These are phyloP conservation scores for Linanthus parryae DNA, from an alignment of 148 eudicot genomes.

Conservation along the genomic window DNA sequence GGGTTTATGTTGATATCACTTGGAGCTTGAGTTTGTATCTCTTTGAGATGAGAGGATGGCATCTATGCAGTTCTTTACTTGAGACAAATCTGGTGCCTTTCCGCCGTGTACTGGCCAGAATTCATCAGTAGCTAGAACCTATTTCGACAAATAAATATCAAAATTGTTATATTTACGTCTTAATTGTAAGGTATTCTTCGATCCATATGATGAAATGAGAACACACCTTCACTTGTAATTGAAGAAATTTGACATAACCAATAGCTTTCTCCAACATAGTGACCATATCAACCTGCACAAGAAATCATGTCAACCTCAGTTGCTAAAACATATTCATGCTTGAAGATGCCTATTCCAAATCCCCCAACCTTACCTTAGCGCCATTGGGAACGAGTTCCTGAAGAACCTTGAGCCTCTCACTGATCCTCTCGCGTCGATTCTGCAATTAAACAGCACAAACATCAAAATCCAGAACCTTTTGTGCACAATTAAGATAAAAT, in stretches of 20 bases:
- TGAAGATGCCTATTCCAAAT: background rate
- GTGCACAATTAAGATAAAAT: background rate
- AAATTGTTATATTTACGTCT: too few species aligned
- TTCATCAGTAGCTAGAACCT: constrained; percentile 97
- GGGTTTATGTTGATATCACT: constrained; percentile 10
- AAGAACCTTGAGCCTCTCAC: constrained; percentile 80
- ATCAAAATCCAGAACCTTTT: constrained; percentile 7
- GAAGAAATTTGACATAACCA: constrained; percentile 92
- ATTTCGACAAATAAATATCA: too few species aligned
- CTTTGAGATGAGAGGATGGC: constrained; percentile 74
- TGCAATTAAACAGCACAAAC: constrained; percentile 19
- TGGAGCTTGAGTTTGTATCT: constrained; percentile 39
- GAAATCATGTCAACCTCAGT: background rate
- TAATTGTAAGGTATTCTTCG: too few species aligned
- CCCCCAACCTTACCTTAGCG: constrained; percentile 45
- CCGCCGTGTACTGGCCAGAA: constrained; percentile 94
- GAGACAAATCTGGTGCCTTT: constrained; percentile 76
- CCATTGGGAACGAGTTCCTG: constrained; percentile 99
- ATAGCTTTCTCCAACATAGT: constrained; percentile 98
- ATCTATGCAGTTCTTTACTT: constrained; percentile 92
- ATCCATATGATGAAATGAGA: too few species aligned
- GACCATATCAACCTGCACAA: constrained; percentile 83
- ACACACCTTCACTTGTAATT: constrained; percentile 90
- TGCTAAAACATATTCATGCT: background rate
- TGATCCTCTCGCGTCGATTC: constrained; percentile 94